These are phyloP conservation scores for Tulasnella sp. DNA, from an alignment of 768 basidiomycete genomes.

Conservation along the genomic window DNA sequence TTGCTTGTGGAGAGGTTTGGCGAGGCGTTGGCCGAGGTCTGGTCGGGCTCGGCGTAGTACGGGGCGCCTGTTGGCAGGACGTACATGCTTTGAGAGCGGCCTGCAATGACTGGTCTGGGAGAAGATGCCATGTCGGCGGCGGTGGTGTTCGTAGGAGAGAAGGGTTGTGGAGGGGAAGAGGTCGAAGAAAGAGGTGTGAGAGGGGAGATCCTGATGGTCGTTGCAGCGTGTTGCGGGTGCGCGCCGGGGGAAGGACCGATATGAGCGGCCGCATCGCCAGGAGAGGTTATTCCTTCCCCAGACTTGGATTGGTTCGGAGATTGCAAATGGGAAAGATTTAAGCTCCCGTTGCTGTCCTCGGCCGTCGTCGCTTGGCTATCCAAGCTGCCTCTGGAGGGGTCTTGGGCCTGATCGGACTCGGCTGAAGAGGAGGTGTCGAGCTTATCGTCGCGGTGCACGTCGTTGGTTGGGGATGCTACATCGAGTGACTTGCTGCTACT, in stretches of 20 bases:
- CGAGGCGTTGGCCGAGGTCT: not conserved
- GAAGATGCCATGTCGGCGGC: not conserved
- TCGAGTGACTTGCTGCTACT: constrained; percentile 14
- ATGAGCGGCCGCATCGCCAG: not conserved
- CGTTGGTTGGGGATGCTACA: not conserved
- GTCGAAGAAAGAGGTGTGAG: not conserved
- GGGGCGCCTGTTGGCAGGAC: not conserved
- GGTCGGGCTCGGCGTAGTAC: not conserved
- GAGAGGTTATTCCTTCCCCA: not conserved
- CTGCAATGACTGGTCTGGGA: constrained; percentile 11
- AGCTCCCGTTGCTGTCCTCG: not conserved
- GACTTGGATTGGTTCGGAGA: not conserved
- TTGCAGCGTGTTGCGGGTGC: constrained; percentile 1
- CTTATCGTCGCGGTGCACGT: constrained; percentile 10
- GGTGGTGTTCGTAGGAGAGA: not conserved
- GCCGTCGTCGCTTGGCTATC: constrained; percentile 29
- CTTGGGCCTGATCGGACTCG: not conserved
- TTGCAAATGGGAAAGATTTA: constrained; percentile 6
- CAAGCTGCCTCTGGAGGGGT: constrained; percentile 32
- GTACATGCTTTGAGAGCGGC: constrained; percentile 22
- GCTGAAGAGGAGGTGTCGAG: not conserved
- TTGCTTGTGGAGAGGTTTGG: not conserved
- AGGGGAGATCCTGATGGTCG: not conserved
- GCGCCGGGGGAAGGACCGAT: constrained; percentile 7
- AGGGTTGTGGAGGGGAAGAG: not conserved